Evolutionary conservation across 768 basidiomycete genomes (phyloP), one percentile per base, ranked within the genome.

Genomic region (Collybia mongolica): DNA sequence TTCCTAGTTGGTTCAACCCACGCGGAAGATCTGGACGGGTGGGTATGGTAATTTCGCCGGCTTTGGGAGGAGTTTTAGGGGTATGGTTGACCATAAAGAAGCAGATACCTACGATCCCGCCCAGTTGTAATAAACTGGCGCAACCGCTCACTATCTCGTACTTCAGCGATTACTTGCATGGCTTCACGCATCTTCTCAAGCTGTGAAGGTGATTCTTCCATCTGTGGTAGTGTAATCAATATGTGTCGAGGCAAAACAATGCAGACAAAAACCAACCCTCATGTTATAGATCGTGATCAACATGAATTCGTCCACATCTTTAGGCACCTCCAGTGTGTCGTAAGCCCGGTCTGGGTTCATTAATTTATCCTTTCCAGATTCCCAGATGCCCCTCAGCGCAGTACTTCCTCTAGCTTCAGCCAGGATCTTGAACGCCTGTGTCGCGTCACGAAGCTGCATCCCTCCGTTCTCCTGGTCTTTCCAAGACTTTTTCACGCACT

Each of bases 1-100:
- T 93, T 44, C 91, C 90, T 18, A 92, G 77, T 61, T 95, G 93
- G 61, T 93, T 88, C 23, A 95, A 76, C 5, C 93, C 93, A 49
- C 92, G 80, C 22, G 93, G 93, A 61, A 88, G 75, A 53, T 92
- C 90, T 3, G 74, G 75, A 39, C 78, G 76, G 2, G 71, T 80
- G 29, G 76, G 71, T 5, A 69, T 63, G 19, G 71, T 60, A n/a
- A 79, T 67, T 41, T 87, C 88, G 18, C 88, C 91, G 51, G 86
- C 87, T 93, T 2, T 44, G 42, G 15, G 5, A 41, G 17, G 24
- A 36, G n/a, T 40, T 56, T 2, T 60, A 36, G 28, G 7, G 24
- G n/a, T 17, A 45, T 20, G 20, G 9, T 11, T 18, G 35, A 32
- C 3, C 41, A 32, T 26, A 3, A 8, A 26, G n/a, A 45, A 24